phyloP scores from a whole-genome alignment of 2,329 filamentous ascomycete genomes.

The Epichloe typhina region DNA sequence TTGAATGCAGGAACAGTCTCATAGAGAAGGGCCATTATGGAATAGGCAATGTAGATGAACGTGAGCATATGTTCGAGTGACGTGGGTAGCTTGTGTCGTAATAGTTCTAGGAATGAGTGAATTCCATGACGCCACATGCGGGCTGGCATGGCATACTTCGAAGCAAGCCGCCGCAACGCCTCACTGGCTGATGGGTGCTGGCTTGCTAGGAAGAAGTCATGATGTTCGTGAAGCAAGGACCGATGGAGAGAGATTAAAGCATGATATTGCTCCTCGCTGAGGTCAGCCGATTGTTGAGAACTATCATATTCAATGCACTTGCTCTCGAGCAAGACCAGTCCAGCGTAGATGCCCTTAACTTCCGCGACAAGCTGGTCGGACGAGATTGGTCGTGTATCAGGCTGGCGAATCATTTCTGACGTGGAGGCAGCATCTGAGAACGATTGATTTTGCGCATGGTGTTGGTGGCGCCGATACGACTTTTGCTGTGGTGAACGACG shows the following conservation, averaged over 20 bases:
- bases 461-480: not conserved
- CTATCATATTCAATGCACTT: constrained; percentile 78
- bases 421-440: constrained; percentile 3
- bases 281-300: constrained; percentile 30
- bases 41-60: constrained; percentile 81
- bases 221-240: constrained; percentile 68
- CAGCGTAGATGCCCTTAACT: constrained; percentile 73
- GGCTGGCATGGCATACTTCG: constrained; percentile 82
- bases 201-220: constrained; percentile 75
- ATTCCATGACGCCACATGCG: constrained; percentile 93
- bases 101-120: constrained; percentile 66
- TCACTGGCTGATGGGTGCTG: constrained; percentile 71
- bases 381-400: constrained; percentile 54
- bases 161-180: constrained; percentile 53
- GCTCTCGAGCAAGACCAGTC: constrained; percentile 72
- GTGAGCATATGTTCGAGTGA: constrained; percentile 81
- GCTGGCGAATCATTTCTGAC: constrained; percentile 24
- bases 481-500: constrained; percentile 4
- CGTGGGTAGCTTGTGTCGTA: constrained; percentile 59
- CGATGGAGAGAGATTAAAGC: constrained; percentile 70
- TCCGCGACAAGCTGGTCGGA: constrained; percentile 70
- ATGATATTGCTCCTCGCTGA: constrained; percentile 66
- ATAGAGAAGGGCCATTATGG: constrained; percentile 75
- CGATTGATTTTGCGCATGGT: not conserved
- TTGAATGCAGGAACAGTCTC: constrained; percentile 75